Evolutionary conservation across 164 flowering plant species (phyloP), one percentile per base, ranked within the genome.

Genomic region (Vitis rupestris): DNA sequence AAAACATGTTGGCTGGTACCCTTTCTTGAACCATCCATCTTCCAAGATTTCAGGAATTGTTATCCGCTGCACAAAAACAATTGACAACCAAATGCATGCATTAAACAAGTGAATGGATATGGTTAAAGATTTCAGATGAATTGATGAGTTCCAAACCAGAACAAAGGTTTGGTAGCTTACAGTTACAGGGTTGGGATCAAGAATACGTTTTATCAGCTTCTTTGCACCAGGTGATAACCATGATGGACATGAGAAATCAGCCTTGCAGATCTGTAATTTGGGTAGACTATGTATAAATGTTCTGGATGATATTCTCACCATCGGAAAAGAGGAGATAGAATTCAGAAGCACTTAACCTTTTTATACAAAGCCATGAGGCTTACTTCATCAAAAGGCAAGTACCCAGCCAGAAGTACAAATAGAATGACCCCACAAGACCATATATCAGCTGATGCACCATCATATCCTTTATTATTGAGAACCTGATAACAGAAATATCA

Each of bases 401-500:
- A 90, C 10, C 97, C 97, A 67, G 98, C 98, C 91, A 92, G 83
- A 47, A 95, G 88, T 67, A 95, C 99, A 84, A 85, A 95, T 27
- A 95, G 90, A 73, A 95, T 95, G 61, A 95, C 96, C 23, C 98
- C 98, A 75, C 98, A 95, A 30, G 99, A 95, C 99, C 99, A 95
- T 56, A 95, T 54, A 79, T 95, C 99, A 57, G 98, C 77, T 51
- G 98, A 23, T 64, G 93, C 78, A 66, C 99, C 99, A 81, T 91
- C 85, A 80, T 95, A 95, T 55, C 98, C 98, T 81, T 86, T 86
- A 74, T 86, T 85, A 47, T 77, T 83, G 50, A 95, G 86, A 60
- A 95, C 97, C 99, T 94, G 79, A 69, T 16, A 65, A 53, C 23
- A 56, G 71, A 71, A 47, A 27, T 47, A 16, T 7, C 53, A 70